Percentiles rank a stretch among this genome's conserved stretches.
phyloP scores from a whole-genome alignment of 352 stramenopile genomes.

The Pythium aquatile region DNA sequence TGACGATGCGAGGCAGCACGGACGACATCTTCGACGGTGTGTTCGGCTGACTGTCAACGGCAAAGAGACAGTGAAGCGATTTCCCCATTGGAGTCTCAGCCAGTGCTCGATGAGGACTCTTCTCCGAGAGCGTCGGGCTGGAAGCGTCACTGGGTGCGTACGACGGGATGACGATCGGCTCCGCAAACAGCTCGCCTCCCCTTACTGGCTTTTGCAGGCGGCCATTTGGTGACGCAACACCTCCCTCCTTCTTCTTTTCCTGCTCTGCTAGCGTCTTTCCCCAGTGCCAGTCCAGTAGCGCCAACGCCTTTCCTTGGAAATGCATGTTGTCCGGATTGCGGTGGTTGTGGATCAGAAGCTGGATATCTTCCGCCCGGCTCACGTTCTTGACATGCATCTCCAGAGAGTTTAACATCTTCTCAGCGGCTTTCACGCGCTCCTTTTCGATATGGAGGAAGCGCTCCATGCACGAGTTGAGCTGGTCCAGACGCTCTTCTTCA shows the following conservation, averaged over 20 bases:
- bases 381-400: constrained; percentile 59
- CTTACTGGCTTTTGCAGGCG: not conserved
- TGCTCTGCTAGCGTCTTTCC: constrained; percentile 40
- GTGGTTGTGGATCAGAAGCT: constrained; percentile 82
- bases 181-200: constrained; percentile 14
- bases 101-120: constrained; percentile 52
- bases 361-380: constrained; percentile 78
- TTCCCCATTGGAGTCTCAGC: constrained; percentile 55
- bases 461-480: constrained; percentile 66
- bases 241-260: constrained; percentile 24
- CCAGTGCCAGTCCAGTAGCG: constrained; percentile 86
- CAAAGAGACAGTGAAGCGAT: constrained; percentile 54
- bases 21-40: constrained; percentile 21
- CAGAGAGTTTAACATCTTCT: constrained; percentile 56
- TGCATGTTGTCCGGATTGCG: constrained; percentile 86
- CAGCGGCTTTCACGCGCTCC: constrained; percentile 60
- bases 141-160: not conserved
- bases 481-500: constrained; percentile 80
- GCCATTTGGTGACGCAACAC: not conserved
- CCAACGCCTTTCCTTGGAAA: constrained; percentile 84
- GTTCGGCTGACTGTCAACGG: constrained; percentile 30
- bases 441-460: constrained; percentile 77
- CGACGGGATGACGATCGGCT: constrained; percentile 24
- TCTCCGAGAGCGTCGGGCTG: not conserved
- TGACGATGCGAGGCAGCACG: constrained; percentile 13